Conservation (phyloP, 352 stramenopile genomes). For the Aphanomyces invadans region DNA sequence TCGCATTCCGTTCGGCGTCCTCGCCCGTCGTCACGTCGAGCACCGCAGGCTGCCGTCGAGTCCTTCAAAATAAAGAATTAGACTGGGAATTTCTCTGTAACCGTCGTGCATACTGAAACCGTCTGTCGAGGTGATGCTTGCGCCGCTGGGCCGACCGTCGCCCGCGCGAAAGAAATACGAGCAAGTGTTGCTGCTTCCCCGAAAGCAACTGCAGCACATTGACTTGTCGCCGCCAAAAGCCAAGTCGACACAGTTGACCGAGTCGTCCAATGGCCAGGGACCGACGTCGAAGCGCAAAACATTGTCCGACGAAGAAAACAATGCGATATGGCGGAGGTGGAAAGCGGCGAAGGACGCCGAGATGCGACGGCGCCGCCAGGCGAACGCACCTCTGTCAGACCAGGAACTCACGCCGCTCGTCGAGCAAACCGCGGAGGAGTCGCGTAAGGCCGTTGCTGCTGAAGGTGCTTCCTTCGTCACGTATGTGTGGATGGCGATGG, state of each 20-base stretch:
- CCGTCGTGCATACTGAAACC: too few relatives aligned
- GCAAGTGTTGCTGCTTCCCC: slow-evolving; percentile 63
- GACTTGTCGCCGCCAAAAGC: slow-evolving; percentile 43
- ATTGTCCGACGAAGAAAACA: slow-evolving; percentile 15
- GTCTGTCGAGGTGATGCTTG: too few relatives aligned
- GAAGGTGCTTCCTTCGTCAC: too few relatives aligned
- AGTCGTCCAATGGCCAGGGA: neutral
- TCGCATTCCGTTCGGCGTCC: slow-evolving; percentile 38
- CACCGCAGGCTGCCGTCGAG: slow-evolving; percentile 25
- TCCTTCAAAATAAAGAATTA: too few relatives aligned
- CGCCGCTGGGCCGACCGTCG: slow-evolving; percentile 95
- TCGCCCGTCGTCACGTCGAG: slow-evolving; percentile 35
- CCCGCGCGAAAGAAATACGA: slow-evolving; percentile 34
- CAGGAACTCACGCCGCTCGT: slow-evolving; percentile 81
- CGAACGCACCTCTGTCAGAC: slow-evolving; percentile 83
- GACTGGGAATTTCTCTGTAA: too few relatives aligned
- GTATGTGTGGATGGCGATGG: slow-evolving; percentile 49
- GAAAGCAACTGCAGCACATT: slow-evolving; percentile 34
- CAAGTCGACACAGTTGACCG: slow-evolving; percentile 85
- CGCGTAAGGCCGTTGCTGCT: slow-evolving; percentile 68
- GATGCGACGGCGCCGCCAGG: slow-evolving; percentile 83
- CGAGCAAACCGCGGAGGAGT: slow-evolving; percentile 86
- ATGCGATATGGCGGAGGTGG: slow-evolving; percentile 50
- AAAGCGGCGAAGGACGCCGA: slow-evolving; percentile 81
- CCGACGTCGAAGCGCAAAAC: slow-evolving; percentile 80